Percentiles rank a stretch among this genome's conserved stretches.
These are phyloP conservation scores for Aureobasidium namibiae DNA, from an alignment of 2,329 filamentous ascomycete species.

Conservation along the genomic window DNA sequence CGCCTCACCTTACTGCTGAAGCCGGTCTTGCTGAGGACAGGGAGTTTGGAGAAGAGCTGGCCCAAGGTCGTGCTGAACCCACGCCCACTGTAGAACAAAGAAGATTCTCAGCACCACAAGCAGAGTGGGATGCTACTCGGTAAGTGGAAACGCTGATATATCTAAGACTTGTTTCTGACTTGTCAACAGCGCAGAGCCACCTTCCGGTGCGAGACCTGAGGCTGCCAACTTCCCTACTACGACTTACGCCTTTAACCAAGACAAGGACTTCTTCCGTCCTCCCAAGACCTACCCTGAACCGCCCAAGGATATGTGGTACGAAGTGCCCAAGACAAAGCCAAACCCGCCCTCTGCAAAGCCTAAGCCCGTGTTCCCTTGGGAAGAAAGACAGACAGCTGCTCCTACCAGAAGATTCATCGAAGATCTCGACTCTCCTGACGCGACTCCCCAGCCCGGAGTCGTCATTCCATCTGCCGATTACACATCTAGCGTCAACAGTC, in stretches of 20 bases:
- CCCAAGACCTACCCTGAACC: conserved; percentile 73
- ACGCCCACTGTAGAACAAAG: conserved; percentile 39
- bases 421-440: conserved; percentile 29
- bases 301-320: conserved; percentile 80
- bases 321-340: conserved; percentile 56
- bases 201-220: conserved; percentile 66
- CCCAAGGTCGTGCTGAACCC: conserved; percentile 35
- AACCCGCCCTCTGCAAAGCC: conserved; percentile 52
- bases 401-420: conserved; percentile 59
- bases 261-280: conserved; percentile 65
- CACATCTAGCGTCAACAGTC: not conserved
- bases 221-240: conserved; percentile 72
- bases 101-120: conserved; percentile 48
- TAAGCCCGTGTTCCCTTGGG: conserved; percentile 84
- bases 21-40: conserved; percentile 35
- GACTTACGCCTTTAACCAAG: conserved; percentile 76
- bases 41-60: conserved; percentile 35
- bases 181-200: conserved; percentile 33
- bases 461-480: conserved; percentile 10
- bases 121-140: conserved; percentile 56
- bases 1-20: conserved; percentile 30
- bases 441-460: conserved; percentile 14
- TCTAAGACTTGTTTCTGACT: not conserved
- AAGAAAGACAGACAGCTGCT: conserved; percentile 55
- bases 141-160: conserved; percentile 27